Evolutionary conservation across 2,329 filamentous ascomycete genomes (phyloP).

Genomic region (Xylaria sp.): DNA sequence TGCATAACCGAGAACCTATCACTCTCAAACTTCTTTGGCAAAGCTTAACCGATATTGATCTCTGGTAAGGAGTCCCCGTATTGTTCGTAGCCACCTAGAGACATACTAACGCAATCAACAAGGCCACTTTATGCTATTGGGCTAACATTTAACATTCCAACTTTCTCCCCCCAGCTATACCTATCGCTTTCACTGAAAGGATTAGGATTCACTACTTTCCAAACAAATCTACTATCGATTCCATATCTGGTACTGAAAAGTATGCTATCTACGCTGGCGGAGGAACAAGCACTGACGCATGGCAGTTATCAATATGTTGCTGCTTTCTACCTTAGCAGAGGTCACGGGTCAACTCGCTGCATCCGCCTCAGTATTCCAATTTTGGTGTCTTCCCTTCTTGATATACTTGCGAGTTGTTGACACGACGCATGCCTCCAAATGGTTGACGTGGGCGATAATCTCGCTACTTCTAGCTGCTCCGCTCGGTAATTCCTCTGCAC

Average conservation of each 20-base stretch:
- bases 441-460: conserved; percentile 51
- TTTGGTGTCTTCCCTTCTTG: conserved; percentile 68
- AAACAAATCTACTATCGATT: conserved; percentile 62
- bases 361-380: conserved; percentile 53
- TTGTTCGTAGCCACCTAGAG: background rate
- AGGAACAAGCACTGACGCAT: background rate
- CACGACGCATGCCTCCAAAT: conserved; percentile 47
- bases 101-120: conserved; percentile 4
- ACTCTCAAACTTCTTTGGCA: conserved; percentile 54
- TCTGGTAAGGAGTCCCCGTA: conserved; percentile 46
- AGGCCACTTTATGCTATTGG: conserved; percentile 46
- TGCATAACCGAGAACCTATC: conserved; percentile 62
- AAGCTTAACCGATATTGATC: conserved; percentile 56
- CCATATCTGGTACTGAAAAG: conserved; percentile 46
- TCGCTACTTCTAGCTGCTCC: conserved; percentile 49
- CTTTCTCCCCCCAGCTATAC: conserved; percentile 52
- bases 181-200: conserved; percentile 57
- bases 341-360: conserved; percentile 56
- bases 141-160: conserved; percentile 55
- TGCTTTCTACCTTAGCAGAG: conserved; percentile 48
- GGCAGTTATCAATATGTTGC: conserved; percentile 45
- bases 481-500: conserved; percentile 40
- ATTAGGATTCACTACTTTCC: conserved; percentile 58
- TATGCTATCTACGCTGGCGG: conserved; percentile 20
- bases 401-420: conserved; percentile 54